Base-by-base conservation (phyloP, 164 flowering plant species). In the Chimonanthus salicifolius region DNA sequence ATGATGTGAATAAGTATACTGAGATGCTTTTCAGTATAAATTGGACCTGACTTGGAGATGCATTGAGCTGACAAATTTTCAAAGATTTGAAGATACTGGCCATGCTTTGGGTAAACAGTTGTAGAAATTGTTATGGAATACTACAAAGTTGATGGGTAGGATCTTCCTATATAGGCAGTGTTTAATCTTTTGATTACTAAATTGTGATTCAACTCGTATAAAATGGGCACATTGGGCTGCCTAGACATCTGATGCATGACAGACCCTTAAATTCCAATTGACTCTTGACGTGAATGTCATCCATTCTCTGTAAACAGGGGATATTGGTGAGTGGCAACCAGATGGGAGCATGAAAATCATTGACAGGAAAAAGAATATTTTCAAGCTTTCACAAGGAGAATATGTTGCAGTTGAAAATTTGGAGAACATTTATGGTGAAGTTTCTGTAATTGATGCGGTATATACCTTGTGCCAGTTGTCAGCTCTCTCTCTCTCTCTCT, bases 351-450 rank as follows among this genome's bases (percentile, higher is more conserved):
- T 96, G 94, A 94, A 92, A 85, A 90, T 96, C 21, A 92, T 96
- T 76, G 99, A 96, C 78, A 84, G 99, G 50, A 96, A 94, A 88
- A 96, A 96, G 82, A 96, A 96, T 77, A 96, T 96, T 73, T 95
- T 95, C 78, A 95, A 95, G 86, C 97, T 95, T 76, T 93, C 99
- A 3, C 99, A 95, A 78, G 99, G 99, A 80, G 99, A 96, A 80
- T 96, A 96, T 79, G 97, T 94, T 77, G 94, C 98, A 7, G 98
- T 96, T 70, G 99, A 96, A 77, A 94, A 94, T 81, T 81, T 96
- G 80, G 99, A 96, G 85, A 91, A 89, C 76, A 84, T 91, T 48
- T 96, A 88, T 78, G 87, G 89, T 70, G 86, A 82, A 66, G 87
- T 80, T 49, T 47, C 92, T 76, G 84, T 47, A 71, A 82, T 94